A percentile compares a stretch with the other conserved stretches of the same genome.
phyloP scores from a whole-genome alignment of 106 monocot genomes.

The Acorus gramineus region DNA sequence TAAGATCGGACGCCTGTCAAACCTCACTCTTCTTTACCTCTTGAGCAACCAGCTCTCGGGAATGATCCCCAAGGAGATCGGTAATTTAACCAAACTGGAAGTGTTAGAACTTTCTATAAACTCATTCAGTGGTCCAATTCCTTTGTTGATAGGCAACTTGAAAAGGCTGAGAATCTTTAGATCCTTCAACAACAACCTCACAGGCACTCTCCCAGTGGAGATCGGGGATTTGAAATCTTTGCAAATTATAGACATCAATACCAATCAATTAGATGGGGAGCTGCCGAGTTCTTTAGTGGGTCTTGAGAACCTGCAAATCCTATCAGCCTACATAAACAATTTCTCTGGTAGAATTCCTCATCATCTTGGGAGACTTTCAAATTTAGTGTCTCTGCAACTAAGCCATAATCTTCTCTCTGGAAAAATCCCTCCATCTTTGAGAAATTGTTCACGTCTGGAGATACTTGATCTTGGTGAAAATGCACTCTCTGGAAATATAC shows the following conservation, averaged over 20 bases:
- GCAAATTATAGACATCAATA: constrained; percentile 20
- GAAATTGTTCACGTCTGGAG: constrained; percentile 28
- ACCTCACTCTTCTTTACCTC: constrained; percentile 15
- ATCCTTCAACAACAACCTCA: constrained; percentile 42
- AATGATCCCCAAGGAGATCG: constrained; percentile 34
- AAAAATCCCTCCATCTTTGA: constrained; percentile 32
- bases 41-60: constrained; percentile 34
- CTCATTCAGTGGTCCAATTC: constrained; percentile 33
- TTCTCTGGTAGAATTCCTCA: constrained; percentile 29
- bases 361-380: constrained; percentile 14
- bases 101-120: constrained; percentile 33
- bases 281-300: constrained; percentile 36
- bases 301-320: constrained; percentile 11
- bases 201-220: constrained; percentile 39
- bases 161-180: constrained; percentile 6
- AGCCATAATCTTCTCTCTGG: constrained; percentile 33
- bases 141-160: constrained; percentile 35
- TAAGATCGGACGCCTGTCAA: constrained; percentile 27
- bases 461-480: constrained; percentile 63
- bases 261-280: constrained; percentile 42
- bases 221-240: constrained; percentile 51
- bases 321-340: constrained; percentile 36
- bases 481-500: constrained; percentile 37
- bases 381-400: constrained; percentile 22
- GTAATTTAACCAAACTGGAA: constrained; percentile 23